Evolutionary conservation across 139 green algal species (phyloP).

Genomic region (Raphidocelis subcapitata): DNA sequence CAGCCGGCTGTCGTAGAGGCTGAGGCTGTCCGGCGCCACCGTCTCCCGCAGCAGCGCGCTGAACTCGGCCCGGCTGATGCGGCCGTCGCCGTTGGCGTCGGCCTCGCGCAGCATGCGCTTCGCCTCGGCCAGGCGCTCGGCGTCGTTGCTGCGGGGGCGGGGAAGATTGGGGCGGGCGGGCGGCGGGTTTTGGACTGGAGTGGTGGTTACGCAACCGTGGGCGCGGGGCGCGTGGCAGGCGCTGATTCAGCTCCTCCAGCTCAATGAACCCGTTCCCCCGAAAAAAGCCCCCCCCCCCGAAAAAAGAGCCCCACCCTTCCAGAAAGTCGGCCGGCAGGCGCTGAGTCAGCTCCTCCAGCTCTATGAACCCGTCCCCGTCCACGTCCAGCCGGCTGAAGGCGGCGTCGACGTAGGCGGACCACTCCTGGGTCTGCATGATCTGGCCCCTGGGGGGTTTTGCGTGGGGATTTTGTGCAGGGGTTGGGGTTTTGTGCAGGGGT

Average conservation of each 20-base stretch:
- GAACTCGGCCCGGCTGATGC: slow-evolving; percentile 50
- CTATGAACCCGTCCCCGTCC: slow-evolving; percentile 82
- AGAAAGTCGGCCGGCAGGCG: slow-evolving; percentile 42
- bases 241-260: no score
- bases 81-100: slow-evolving; percentile 82
- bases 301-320: no score
- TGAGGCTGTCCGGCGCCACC: slow-evolving; percentile 22
- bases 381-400: slow-evolving; percentile 78
- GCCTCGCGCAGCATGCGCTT: slow-evolving; percentile 85
- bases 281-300: no score
- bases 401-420: slow-evolving; percentile 50
- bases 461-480: no score
- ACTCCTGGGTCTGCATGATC: slow-evolving; percentile 30
- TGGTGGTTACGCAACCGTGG: no score
- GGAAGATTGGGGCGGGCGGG: no score
- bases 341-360: slow-evolving; percentile 73
- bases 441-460: neutral
- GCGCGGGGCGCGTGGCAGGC: no score
- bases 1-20: slow-evolving; percentile 25
- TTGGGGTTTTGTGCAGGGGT: no score
- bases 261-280: no score
- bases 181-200: no score
- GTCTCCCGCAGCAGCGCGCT: slow-evolving; percentile 25
- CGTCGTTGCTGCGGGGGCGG: slow-evolving; percentile 1
- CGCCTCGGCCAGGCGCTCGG: slow-evolving; percentile 54